phyloP scores from a whole-genome alignment of 352 stramenopile genomes.

The Globisporangium acanthophoron region DNA sequence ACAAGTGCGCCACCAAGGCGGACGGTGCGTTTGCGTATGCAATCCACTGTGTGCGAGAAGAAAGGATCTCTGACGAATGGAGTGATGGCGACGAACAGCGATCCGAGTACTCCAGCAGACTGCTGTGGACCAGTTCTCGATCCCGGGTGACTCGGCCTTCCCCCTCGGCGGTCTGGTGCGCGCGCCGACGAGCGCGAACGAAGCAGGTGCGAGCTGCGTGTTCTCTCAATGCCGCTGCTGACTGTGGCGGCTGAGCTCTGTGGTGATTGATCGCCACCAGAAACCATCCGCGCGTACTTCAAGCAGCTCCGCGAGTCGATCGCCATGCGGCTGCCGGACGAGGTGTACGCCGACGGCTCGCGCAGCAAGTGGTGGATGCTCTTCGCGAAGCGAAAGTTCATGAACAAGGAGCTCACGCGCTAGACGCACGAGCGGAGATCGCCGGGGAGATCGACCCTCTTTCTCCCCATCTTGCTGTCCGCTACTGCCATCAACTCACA shows the following conservation, averaged over 20 bases:
- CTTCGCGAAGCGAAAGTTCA: constrained; percentile 93
- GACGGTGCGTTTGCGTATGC: constrained; percentile 35
- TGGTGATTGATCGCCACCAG: constrained; percentile 16
- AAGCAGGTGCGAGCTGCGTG: constrained; percentile 46
- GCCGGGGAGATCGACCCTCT: not conserved
- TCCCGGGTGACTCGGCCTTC: constrained; percentile 84
- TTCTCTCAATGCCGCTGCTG: not conserved
- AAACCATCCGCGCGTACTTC: constrained; percentile 85
- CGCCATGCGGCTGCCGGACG: constrained; percentile 69
- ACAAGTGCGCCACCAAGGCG: constrained; percentile 71
- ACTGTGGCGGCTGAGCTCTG: not conserved
- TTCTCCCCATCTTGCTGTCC: no score
- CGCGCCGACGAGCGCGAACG: constrained; percentile 56
- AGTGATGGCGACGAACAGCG: constrained; percentile 22
- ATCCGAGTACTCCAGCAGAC: constrained; percentile 76
- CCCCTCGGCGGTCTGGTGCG: constrained; percentile 77
- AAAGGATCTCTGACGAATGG: not conserved
- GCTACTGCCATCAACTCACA: not conserved
- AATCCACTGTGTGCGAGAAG: not conserved
- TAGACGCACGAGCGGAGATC: constrained; percentile 14
- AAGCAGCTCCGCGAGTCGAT: constrained; percentile 89
- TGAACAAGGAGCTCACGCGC: constrained; percentile 89
- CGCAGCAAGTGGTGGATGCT: constrained; percentile 95
- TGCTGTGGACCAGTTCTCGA: constrained; percentile 78
- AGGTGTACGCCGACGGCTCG: constrained; percentile 78